A percentile compares a stretch with the other conserved stretches of the same genome.
phyloP scores from a whole-genome alignment of 2,329 filamentous ascomycete genomes.

The Xylaria sp. region DNA sequence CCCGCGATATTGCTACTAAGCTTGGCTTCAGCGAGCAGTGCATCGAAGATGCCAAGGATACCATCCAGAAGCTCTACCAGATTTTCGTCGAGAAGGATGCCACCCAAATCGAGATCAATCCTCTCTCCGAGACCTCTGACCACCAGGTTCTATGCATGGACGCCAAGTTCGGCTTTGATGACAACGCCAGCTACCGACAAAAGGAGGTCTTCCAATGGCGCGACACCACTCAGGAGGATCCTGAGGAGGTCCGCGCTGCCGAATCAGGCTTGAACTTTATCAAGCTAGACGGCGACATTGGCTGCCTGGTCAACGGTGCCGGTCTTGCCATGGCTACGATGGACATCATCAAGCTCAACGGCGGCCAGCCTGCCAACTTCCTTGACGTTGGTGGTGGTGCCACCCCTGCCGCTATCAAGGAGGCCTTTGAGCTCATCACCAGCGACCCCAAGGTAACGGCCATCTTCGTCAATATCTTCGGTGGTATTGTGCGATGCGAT shows the following conservation, averaged over 20 bases:
- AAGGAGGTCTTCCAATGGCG: constrained; percentile 95
- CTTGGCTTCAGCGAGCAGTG: constrained; percentile 98
- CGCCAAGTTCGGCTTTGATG: constrained; percentile 97
- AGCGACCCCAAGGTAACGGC: constrained; percentile 97
- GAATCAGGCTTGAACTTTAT: constrained; percentile 98
- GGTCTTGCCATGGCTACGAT: constrained; percentile 99
- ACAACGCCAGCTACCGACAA: constrained; percentile 98
- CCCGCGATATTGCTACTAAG: constrained; percentile 84
- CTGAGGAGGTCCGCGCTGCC: constrained; percentile 96
- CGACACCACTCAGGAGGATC: constrained; percentile 93
- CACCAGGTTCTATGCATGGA: constrained; percentile 99
- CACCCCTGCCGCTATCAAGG: constrained; percentile 93
- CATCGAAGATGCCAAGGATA: constrained; percentile 91
- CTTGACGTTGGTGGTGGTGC: constrained; percentile 97
- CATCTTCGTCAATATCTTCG: constrained; percentile 99
- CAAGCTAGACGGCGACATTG: constrained; percentile 99
- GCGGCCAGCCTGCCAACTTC: constrained; percentile 96
- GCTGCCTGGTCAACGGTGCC: constrained; percentile 98
- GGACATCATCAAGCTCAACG: constrained; percentile 99
- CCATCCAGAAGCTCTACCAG: constrained; percentile 98
- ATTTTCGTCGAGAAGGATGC: constrained; percentile 98
- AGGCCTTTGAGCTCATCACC: constrained; percentile 98
- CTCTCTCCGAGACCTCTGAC: constrained; percentile 95
- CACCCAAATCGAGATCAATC: constrained; percentile 99
- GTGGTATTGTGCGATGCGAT: constrained; percentile 97